phyloP scores from a whole-genome alignment of 179 eudicot species.

The Pouteria campechiana region DNA sequence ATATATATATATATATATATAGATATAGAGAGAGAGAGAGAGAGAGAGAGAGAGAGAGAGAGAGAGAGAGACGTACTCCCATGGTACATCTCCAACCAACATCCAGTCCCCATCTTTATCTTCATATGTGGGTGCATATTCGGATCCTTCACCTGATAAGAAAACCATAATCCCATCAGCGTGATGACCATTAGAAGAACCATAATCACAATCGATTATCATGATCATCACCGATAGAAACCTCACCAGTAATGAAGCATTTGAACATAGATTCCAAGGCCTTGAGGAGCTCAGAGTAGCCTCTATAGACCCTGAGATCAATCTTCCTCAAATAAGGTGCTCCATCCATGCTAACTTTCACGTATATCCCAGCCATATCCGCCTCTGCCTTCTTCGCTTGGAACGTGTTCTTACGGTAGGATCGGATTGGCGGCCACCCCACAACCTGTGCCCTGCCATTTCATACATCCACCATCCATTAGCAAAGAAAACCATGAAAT shows the following conservation, averaged over 20 bases:
- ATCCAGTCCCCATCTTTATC: slow-evolving; percentile 63
- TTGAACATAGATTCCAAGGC: slow-evolving; percentile 50
- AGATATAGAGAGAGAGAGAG: neutral
- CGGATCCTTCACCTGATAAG: slow-evolving; percentile 32
- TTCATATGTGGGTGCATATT: slow-evolving; percentile 44
- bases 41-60: slow-evolving; percentile 1
- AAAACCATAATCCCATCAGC: neutral
- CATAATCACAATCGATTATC: neutral
- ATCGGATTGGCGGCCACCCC: slow-evolving; percentile 55
- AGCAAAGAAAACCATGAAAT: too few species aligned
- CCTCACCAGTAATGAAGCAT: too few species aligned
- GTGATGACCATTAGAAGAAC: neutral
- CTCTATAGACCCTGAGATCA: slow-evolving; percentile 37
- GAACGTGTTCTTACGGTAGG: slow-evolving; percentile 34
- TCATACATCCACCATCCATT: neutral
- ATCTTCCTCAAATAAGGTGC: slow-evolving; percentile 61
- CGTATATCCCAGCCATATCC: slow-evolving; percentile 27
- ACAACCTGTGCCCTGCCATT: slow-evolving; percentile 43
- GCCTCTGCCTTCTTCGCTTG: slow-evolving; percentile 16
- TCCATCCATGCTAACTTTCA: slow-evolving; percentile 66
- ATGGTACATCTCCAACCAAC: slow-evolving; percentile 60
- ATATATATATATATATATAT: neutral
- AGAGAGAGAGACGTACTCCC: slow-evolving; percentile 64
- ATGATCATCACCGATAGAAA: slow-evolving; percentile 22
- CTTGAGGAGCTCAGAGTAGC: slow-evolving; percentile 36